phyloP scores from a whole-genome alignment of 139 green algal species.

The Ettlia oleoabundans region DNA sequence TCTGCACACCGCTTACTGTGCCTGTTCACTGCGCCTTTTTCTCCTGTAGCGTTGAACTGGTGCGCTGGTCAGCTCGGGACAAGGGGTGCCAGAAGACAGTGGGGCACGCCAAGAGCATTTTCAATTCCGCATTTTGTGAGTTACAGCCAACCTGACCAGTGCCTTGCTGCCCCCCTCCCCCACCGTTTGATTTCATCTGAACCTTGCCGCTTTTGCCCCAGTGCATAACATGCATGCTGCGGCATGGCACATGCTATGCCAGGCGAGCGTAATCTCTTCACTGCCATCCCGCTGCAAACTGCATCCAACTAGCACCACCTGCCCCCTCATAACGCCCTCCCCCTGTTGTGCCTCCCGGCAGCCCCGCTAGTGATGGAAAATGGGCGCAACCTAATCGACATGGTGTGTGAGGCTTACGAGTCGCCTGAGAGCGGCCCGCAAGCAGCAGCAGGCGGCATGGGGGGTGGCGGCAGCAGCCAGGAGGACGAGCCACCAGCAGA shows the following conservation, averaged over 20 bases:
- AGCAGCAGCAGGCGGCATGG: neutral
- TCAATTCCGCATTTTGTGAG: constrained; percentile 61
- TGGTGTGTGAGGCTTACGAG: constrained; percentile 71
- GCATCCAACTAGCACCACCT: no score
- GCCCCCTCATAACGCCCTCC: neutral
- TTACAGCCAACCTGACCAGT: neutral
- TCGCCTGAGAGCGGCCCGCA: neutral
- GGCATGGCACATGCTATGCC: no score
- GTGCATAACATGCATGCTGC: neutral
- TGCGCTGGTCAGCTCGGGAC: neutral
- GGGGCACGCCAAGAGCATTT: neutral
- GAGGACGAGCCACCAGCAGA: constrained; percentile 14
- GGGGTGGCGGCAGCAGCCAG: neutral
- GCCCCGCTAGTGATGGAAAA: constrained; percentile 67
- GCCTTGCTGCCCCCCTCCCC: neutral
- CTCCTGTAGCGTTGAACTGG: constrained; percentile 17
- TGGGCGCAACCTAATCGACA: constrained; percentile 69
- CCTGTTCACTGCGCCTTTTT: neutral
- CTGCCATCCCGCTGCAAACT: no score
- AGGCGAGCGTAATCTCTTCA: no score
- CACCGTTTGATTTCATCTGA: neutral
- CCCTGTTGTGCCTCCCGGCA: constrained; percentile 14
- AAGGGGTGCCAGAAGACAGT: constrained; percentile 7
- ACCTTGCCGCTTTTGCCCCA: no score
- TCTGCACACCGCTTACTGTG: neutral